phyloP scores from a whole-genome alignment of 176 grass and related monocot genomes.

The Poa pratensis region DNA sequence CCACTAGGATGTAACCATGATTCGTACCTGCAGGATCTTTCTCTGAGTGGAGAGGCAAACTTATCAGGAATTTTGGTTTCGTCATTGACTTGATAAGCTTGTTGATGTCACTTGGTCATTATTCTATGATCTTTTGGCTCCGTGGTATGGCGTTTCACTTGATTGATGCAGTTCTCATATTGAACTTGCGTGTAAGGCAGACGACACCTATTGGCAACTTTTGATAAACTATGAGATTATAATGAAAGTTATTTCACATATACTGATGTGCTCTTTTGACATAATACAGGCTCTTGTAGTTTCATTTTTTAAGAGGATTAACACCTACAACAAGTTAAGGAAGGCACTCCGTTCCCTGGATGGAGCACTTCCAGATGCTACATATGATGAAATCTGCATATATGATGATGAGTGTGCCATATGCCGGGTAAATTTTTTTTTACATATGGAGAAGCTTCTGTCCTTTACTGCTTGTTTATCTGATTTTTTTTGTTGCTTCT shows the following conservation, averaged over 20 bases:
- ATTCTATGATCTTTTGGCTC: slow-evolving; percentile 91
- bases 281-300: slow-evolving; percentile 76
- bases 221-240: neutral
- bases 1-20: slow-evolving; percentile 25
- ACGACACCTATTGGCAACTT: slow-evolving; percentile 10
- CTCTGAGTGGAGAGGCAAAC: slow-evolving; percentile 81
- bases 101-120: slow-evolving; percentile 83
- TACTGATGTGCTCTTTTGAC: slow-evolving; percentile 37
- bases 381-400: slow-evolving; percentile 84
- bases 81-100: slow-evolving; percentile 77
- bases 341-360: slow-evolving; percentile 86
- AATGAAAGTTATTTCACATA: slow-evolving; percentile 27
- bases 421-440: slow-evolving; percentile 75
- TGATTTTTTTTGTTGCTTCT: slow-evolving; percentile 39
- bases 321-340: slow-evolving; percentile 73
- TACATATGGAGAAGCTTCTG: slow-evolving; percentile 30
- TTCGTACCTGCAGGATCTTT: slow-evolving; percentile 70
- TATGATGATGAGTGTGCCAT: slow-evolving; percentile 98
- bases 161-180: slow-evolving; percentile 84
- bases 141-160: slow-evolving; percentile 97
- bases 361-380: slow-evolving; percentile 91
- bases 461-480: slow-evolving; percentile 43
- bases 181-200: slow-evolving; percentile 88
- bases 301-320: slow-evolving; percentile 82
- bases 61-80: slow-evolving; percentile 92